Base-by-base conservation (phyloP, 306 rosid species). In the Citrullus colocynthis region DNA sequence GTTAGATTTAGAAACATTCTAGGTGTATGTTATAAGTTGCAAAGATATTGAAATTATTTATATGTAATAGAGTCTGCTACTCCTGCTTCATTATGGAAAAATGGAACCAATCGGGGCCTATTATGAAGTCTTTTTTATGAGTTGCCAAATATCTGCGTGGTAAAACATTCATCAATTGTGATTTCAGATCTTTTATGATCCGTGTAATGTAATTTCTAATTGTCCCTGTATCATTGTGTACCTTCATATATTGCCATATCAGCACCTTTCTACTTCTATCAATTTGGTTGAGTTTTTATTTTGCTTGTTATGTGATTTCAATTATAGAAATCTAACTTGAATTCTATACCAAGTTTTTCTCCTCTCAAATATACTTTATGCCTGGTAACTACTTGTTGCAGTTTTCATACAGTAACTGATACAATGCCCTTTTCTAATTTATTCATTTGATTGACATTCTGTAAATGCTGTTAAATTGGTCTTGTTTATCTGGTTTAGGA, bases 401-500 rank as follows among this genome's bases (percentile, higher is more conserved):
- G 15, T 8, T 24, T 70, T 72, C 78, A 15, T 57, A 17, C 36
- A 20, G 20, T 62, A 11, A 49, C 34, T 62, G 41, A 18, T 55
- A 42, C 44, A 14, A 56, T 82, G 55, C 75, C 48, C 42, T 10
- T 54, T 73, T 58, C 80, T 44, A 12, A 69, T 51, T 9, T 55
- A 75, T 78, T 7, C 75, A 60, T 62, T 82, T 80, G 76, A 79
- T 81, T 75, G 66, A 41, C 71, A 48, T 74, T 64, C 64, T 65
- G 75, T 66, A 67, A 54, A 24, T 42, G 24, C 71, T 74, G 79
- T 76, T 85, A 75, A 75, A 49, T 80, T 81, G 49, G 78, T 76
- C 51, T 13, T 39, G 61, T 78, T 76, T 83, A 77, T 21, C 54
- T 86, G 84, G 76, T 86, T 79, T 64, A 92, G 97, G 99, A 95